Evolutionary conservation across 306 rosid species (phyloP), one percentile per base, ranked within the genome.

Genomic region (Trichosanthes truncata): DNA sequence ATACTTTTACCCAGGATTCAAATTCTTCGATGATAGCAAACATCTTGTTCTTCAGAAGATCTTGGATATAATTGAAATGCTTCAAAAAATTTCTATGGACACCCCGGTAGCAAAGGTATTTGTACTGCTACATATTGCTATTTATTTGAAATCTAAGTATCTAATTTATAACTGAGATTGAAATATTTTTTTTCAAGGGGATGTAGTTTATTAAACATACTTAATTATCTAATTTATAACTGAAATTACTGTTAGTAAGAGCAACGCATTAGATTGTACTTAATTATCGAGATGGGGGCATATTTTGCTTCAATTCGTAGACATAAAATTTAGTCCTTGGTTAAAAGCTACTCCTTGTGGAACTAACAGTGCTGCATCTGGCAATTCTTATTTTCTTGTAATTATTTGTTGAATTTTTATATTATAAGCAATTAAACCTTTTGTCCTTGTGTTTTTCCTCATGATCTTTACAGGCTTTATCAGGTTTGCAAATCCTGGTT

Each of bases 31-130:
- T 85, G 84, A 86, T 92, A 89, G 92, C 84, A 46, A 91, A 82
- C 87, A 91, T 82, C 86, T 82, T 82, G 91, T 85, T 82, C 91
- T 87, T 78, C 90, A 52, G 81, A 91, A 84, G 82, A 82, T 91
- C 52, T 81, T 84, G 83, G 87, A 84, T 86, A 84, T 89, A 68
- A 82, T 89, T 86, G 86, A 86, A 65, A 87, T 91, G 93, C 97
- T 95, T 52, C 76, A 89, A 89, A 81, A 78, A 72, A 83, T 89
- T 84, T 92, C 98, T 43, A 76, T 84, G 29, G 73, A 80, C 66
- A 86, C 89, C 71, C 90, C 97, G 33, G 81, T 95, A 29, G 95
- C 97, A n/a, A 91, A 95, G 97, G 98, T 94, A 85, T 76, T 78
- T 25, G 45, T 63, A 6, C 49, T 38, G 40, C 66, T 74, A 60